Evolutionary conservation across 352 stramenopile species (phyloP), one percentile per base, ranked within the genome.

Genomic region (Globisporangium mamillatum): DNA sequence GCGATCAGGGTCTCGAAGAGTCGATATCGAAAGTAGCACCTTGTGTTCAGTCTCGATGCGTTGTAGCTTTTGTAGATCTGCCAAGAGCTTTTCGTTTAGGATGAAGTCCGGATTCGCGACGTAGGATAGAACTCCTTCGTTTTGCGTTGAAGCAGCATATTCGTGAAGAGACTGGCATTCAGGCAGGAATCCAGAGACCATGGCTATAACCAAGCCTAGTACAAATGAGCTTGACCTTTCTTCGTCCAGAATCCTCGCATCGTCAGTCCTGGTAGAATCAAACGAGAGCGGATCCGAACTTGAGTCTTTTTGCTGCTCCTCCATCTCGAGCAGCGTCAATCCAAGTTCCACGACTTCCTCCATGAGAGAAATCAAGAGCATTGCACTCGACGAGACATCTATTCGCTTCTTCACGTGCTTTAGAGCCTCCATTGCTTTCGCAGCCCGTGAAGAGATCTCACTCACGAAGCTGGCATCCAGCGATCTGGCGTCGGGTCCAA

Each of bases 311-410:
- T 67, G 46, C 32, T 73, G 60, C 32, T 76, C 70, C 66, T 88
- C 79, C 14, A 76, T 62, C 48, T 88, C 78, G 2, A 92, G 54
- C 16, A 91, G 65, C 20, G 55, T 61, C 5, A 91, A 63, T 12
- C 78, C 80, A 60, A 90, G 79, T 16, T 75, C 56, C 12, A 78
- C 59, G n/a, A 79, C 70, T 67, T 92, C 81, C 67, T 92, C 80
- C 68, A 89, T 75, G 2, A 84, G 55, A 1, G 73, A 72, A 10
- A 87, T 67, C 25, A 77, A 70, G 16, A 82, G 6, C 67, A 82
- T 76, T 12, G 65, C 60, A 10, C 53, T 53, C 0, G 62, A 65
- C 6, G 68, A 69, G 0, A 68, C 53, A 1, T 78, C 70, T 10
- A 61, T 72, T 54, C 76, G 69, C 29, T 71, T 77, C 59, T 84